Base-by-base conservation (phyloP, 2,329 filamentous ascomycete genomes). In the Lecanicillium sp. region DNA sequence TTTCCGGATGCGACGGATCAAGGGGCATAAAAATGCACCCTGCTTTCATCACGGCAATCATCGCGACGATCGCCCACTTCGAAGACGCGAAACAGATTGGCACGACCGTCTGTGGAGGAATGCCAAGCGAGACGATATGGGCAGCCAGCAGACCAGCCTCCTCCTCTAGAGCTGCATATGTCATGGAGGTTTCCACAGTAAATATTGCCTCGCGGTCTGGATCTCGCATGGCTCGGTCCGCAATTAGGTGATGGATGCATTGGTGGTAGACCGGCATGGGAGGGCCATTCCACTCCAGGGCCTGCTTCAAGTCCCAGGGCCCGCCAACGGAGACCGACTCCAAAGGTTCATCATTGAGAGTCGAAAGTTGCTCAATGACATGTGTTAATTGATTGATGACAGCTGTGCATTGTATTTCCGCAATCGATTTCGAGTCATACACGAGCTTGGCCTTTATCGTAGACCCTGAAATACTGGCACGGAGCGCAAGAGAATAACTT, bases 21-120 rank as follows among this genome's bases (percentile, higher is more conserved):
- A 41, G 24, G 17, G 38, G 38, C 38, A 41, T 41, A 10, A 41
- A 27, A 29, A 24, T 44, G 19, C 41, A 32, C 9, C 41, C 41
- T 2, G 41, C 27, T 19, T 44, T 44, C 41, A 44, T 44, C 14
- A 44, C 30, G 7, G 27, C 41, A 24, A 44, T 35, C 41, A 44
- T 44, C 1, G 41, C 41, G 4, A 44, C 41, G 19, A 44, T 44
- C 6, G 41, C 41, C 41, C 41, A 44, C 8, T 33, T 44, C 5
- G 27, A 44, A 9, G 27, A 33, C 12, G 27, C 27, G 12, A 44
- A 44, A 19, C 41, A 44, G 5, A 44, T 33, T 4, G 41, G 41
- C 19, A 44, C 19, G 3, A 44, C 41, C 4, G 41, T 33, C 15
- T 33, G 38, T 23, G 38, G 38, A 10, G 38, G 23, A 12, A 41